Evolutionary conservation across 495 filamentous ascomycete genomes (phyloP).

Genomic region (Penicillium steckii): DNA sequence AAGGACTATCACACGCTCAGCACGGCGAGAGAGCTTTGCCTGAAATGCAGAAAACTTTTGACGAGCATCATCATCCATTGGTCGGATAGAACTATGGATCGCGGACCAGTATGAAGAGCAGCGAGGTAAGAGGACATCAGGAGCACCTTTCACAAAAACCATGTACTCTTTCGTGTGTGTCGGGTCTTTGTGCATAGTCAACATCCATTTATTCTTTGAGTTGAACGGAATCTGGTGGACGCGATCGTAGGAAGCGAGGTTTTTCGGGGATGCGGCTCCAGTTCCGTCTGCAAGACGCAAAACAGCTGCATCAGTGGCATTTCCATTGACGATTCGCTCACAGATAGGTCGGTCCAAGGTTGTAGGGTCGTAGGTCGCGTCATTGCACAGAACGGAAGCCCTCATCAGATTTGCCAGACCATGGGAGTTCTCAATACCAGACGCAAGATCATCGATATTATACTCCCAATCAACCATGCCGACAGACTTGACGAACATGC

Average conservation of each 20-base stretch:
- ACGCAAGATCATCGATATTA: constrained; percentile 20
- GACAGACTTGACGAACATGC: constrained; percentile 47
- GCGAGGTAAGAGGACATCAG: constrained; percentile 46
- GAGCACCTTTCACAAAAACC: constrained; percentile 50
- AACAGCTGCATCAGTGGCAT: constrained; percentile 71
- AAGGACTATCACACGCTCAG: constrained; percentile 53
- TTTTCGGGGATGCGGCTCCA: constrained; percentile 45
- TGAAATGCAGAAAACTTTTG: constrained; percentile 37
- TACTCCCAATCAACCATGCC: constrained; percentile 36
- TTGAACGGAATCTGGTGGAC: constrained; percentile 72
- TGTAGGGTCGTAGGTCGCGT: constrained; percentile 64
- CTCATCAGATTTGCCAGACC: constrained; percentile 21
- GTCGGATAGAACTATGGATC: constrained; percentile 27
- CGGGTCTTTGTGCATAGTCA: constrained; percentile 30
- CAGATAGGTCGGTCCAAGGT: constrained; percentile 51
- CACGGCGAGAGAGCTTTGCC: constrained; percentile 41
- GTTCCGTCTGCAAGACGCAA: constrained; percentile 64
- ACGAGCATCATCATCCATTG: constrained; percentile 33
- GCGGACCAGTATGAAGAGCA: constrained; percentile 46
- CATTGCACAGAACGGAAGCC: constrained; percentile 58
- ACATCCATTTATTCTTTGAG: constrained; percentile 71
- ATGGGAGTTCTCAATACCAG: constrained; percentile 12
- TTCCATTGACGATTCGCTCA: constrained; percentile 62
- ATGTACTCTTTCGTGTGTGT: constrained; percentile 15
- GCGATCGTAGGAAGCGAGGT: constrained; percentile 47